phyloP scores from a whole-genome alignment of 2,329 filamentous ascomycete genomes.

The Chrysoporthe puriensis region DNA sequence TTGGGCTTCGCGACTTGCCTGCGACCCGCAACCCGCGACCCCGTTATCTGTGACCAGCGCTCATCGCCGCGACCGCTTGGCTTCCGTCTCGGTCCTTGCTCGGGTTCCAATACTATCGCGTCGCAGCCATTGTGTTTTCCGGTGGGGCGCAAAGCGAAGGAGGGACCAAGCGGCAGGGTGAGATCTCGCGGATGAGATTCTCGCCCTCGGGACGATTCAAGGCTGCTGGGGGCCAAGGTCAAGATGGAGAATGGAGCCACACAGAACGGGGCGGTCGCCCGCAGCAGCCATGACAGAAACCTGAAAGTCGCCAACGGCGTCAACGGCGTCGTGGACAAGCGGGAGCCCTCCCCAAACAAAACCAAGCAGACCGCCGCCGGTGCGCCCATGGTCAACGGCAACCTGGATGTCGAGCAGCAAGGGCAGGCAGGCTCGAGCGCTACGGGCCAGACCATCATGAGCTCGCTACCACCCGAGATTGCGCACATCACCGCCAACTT shows the following conservation, averaged over 20 bases:
- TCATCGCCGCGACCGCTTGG: constrained; percentile 13
- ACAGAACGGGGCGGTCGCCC: constrained; percentile 55
- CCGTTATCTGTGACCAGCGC: not conserved
- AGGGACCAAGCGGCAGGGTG: constrained; percentile 26
- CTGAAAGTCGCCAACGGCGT: constrained; percentile 45
- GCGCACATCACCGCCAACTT: constrained; percentile 76
- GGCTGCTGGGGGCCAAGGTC: constrained; percentile 23
- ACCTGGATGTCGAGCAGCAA: constrained; percentile 31
- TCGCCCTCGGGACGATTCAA: constrained; percentile 23
- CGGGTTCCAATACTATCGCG: not conserved
- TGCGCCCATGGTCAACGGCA: constrained; percentile 34
- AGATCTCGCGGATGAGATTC: constrained; percentile 30
- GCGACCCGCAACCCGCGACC: constrained; percentile 5
- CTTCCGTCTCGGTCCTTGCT: constrained; percentile 2
- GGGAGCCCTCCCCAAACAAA: constrained; percentile 39
- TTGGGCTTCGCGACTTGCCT: constrained; percentile 14
- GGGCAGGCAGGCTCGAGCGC: constrained; percentile 32
- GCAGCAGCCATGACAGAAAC: constrained; percentile 60
- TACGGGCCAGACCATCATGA: constrained; percentile 48
- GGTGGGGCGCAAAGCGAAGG: constrained; percentile 7
- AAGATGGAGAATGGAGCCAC: constrained; percentile 49
- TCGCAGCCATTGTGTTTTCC: not conserved
- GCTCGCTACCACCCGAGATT: constrained; percentile 64
- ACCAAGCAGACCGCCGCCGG: constrained; percentile 37
- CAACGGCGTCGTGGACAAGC: constrained; percentile 43